Evolutionary conservation across 2,329 filamentous ascomycete genomes (phyloP).

Genomic region (Mycosphaerelloides madeirae): DNA sequence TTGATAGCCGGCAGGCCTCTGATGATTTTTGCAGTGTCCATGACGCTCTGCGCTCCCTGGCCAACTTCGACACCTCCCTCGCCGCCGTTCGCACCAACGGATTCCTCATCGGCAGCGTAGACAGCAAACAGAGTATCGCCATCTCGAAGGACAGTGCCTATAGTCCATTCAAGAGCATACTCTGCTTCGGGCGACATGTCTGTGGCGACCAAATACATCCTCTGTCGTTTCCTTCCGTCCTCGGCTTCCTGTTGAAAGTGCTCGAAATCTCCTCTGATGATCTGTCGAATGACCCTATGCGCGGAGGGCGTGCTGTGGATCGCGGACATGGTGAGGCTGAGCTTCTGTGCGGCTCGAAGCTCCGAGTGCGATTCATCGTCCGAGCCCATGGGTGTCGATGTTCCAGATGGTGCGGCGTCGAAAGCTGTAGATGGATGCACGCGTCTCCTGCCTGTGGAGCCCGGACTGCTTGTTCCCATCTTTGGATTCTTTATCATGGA

Average conservation of each 20-base stretch:
- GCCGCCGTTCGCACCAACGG: conserved; percentile 44
- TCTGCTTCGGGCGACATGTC: conserved; percentile 92
- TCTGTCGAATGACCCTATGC: conserved; percentile 80
- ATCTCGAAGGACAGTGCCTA: conserved; percentile 88
- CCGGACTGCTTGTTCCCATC: conserved; percentile 26
- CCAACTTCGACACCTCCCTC: conserved; percentile 53
- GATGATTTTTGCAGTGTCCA: conserved; percentile 69
- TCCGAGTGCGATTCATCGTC: conserved; percentile 80
- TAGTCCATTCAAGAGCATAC: conserved; percentile 94
- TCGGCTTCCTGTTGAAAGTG: conserved; percentile 73
- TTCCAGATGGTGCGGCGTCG: conserved; percentile 60
- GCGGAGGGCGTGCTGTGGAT: conserved; percentile 70
- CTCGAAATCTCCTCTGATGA: conserved; percentile 80
- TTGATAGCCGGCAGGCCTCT: conserved; percentile 53
- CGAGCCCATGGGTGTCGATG: conserved; percentile 65
- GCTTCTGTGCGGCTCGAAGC: conserved; percentile 79
- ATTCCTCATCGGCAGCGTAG: conserved; percentile 88
- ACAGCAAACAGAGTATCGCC: conserved; percentile 91
- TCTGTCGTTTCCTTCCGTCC: conserved; percentile 69
- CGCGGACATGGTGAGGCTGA: conserved; percentile 74
- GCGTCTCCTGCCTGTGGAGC: conserved; percentile 32
- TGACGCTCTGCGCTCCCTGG: conserved; percentile 69
- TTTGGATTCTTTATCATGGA: conserved; percentile 26
- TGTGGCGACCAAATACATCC: conserved; percentile 93
- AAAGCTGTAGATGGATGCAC: conserved; percentile 78